phyloP scores from a whole-genome alignment of 2,329 filamentous ascomycete species.

The Zymoseptoria tritici region DNA sequence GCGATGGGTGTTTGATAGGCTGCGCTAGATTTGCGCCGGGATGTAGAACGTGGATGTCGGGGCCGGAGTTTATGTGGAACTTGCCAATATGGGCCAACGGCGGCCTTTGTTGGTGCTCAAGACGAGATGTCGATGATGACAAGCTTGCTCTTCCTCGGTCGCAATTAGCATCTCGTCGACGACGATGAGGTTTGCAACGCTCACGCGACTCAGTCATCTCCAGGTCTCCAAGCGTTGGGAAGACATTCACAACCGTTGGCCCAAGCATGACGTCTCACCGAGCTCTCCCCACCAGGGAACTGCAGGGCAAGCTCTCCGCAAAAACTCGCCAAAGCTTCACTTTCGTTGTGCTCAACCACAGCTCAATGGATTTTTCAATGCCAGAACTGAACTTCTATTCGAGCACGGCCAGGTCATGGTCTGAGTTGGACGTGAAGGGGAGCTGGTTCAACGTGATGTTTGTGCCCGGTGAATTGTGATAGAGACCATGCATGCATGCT shows the following conservation, averaged over 20 bases:
- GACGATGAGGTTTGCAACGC: neutral
- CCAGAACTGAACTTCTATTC: neutral
- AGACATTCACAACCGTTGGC: neutral
- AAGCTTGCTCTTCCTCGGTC: too few relatives aligned
- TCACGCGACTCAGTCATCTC: too few relatives aligned
- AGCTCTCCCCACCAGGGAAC: neutral
- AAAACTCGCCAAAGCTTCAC: neutral
- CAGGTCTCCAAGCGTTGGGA: neutral
- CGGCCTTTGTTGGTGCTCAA: neutral
- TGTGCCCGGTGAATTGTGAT: neutral
- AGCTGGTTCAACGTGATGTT: neutral
- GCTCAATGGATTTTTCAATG: constrained; percentile 6
- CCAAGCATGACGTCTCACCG: neutral
- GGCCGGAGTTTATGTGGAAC: neutral
- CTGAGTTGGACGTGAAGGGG: neutral
- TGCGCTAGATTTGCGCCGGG: neutral
- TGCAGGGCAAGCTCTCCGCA: neutral
- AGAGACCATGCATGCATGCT: neutral
- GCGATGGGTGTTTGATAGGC: neutral
- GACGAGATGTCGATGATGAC: too few relatives aligned
- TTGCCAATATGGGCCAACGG: neutral
- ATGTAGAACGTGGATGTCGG: neutral
- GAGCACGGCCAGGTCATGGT: neutral
- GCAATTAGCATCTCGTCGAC: too few relatives aligned
- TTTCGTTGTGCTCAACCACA: constrained; percentile 16